These are phyloP conservation scores for Ganoderma sp. DNA, from an alignment of 1,284 basidiomycete genomes.

Conservation along the genomic window DNA sequence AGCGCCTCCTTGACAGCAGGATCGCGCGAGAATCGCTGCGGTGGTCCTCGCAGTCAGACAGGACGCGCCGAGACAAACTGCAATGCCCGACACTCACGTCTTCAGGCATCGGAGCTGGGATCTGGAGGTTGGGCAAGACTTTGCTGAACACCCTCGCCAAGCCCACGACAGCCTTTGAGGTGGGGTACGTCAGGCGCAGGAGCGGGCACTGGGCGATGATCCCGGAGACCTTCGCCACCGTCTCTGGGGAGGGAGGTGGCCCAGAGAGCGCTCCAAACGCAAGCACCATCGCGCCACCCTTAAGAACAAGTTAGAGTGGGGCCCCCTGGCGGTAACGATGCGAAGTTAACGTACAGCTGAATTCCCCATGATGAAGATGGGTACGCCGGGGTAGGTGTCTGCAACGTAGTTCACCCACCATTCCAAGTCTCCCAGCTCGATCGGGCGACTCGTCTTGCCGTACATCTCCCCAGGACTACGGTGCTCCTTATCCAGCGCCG, in stretches of 20 bases:
- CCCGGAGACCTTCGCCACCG: slow-evolving; percentile 59
- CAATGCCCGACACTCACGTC: neutral
- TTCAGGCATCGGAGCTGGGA: neutral
- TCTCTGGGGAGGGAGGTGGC: slow-evolving; percentile 46
- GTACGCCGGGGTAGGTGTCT: slow-evolving; percentile 51
- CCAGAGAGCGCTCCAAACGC: slow-evolving; percentile 41
- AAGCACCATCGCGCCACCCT: neutral
- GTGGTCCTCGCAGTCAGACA: neutral
- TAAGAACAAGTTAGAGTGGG: too few species aligned
- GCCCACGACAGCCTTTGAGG: slow-evolving; percentile 47
- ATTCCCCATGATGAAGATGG: slow-evolving; percentile 80
- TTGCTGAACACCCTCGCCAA: neutral
- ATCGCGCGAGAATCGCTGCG: neutral
- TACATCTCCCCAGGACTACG: slow-evolving; percentile 57
- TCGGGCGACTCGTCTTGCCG: slow-evolving; percentile 71
- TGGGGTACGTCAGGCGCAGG: slow-evolving; percentile 64
- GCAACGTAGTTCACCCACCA: slow-evolving; percentile 66
- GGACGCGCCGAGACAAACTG: neutral
- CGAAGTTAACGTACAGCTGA: slow-evolving; percentile 65
- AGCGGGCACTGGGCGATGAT: slow-evolving; percentile 77
- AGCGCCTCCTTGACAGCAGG: neutral
- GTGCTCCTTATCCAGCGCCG: slow-evolving; percentile 62
- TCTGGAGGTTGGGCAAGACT: neutral
- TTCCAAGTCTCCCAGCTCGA: slow-evolving; percentile 72
- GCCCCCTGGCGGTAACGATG: too few species aligned